Base-by-base conservation (phyloP, 2,329 filamentous ascomycete species). In the Ilyonectria destructans region DNA sequence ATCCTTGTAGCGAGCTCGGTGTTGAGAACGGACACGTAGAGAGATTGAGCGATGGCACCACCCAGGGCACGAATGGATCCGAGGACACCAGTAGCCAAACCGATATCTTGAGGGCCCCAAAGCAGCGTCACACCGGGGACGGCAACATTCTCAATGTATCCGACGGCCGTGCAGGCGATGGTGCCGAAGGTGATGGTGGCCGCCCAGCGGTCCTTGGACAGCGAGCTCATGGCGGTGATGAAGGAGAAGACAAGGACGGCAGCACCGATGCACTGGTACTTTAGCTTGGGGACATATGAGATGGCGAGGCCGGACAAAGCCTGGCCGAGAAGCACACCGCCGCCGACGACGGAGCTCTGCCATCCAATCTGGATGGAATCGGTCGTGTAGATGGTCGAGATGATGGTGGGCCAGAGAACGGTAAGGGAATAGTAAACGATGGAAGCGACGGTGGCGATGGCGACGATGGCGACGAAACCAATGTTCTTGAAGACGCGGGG, bases 391-490 rank as follows among this genome's bases (percentile, higher is more conserved):
- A 85, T 72, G 17, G 75, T 71, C n/a, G 68, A 64, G 62, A 85
- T 80, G n/a, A 82, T 80, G 10, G 80, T 80, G 2, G 84, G 85
- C 81, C 83, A 85, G 13, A 86, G 78, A 13, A 84, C 77, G 8
- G 80, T 83, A 64, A 86, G 74, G 13, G 78, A 80, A 74, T 83
- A 86, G 74, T 83, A 86, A 8, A 85, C 75, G 80, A 84, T 83
- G 35, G 81, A 81, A n/a, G 79, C 81, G 55, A 84, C 78, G 6
- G 79, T 78, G 1, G 82, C 83, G 51, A 80, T 77, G 40, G 77
- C 69, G 40, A 84, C 78, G 57, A 84, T 78, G 57, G 80, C 82
- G 37, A 80, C 74, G 68, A 81, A 85, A 0, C 79, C 79, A 5
- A 77, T 68, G 62, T 84, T 81, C 48, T 74, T 77, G 77, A 86